A percentile compares a stretch with the other conserved stretches of the same genome.
Conservation (phyloP, 805 yeast species). For the Saccharomycopsis sp. region DNA sequence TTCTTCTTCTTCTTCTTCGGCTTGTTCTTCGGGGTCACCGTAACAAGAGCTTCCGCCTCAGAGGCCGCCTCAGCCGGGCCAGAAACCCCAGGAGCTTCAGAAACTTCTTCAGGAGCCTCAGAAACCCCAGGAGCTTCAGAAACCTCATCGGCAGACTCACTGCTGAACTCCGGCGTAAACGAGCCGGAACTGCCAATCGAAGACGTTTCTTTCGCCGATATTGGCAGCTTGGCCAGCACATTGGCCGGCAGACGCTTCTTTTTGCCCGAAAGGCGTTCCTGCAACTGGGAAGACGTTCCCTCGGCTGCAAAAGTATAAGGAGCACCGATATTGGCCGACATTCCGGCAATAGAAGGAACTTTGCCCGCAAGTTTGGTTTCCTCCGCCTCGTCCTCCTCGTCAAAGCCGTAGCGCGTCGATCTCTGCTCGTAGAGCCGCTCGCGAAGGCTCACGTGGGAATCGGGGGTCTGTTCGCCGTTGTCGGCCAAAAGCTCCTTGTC, state of each 20-base stretch:
- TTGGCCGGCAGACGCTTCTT: background rate
- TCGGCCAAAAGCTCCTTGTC: background rate
- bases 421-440: conserved; percentile 12
- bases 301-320: background rate
- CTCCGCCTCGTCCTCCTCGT: background rate
- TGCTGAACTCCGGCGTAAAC: background rate
- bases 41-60: too few species aligned
- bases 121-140: too few species aligned
- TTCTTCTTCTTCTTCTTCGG: conserved; percentile 2
- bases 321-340: background rate
- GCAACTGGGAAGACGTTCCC: background rate
- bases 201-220: too few species aligned
- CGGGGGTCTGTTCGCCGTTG: conserved; percentile 7
- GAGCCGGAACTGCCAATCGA: too few species aligned
- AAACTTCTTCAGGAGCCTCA: background rate
- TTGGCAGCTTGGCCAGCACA: background rate
- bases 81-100: background rate
- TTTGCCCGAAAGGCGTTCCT: background rate
- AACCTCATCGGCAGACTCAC: too few species aligned
- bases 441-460: conserved; percentile 8
- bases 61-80: background rate
- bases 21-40: too few species aligned
- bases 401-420: conserved; percentile 1
- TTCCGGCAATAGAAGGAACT: conserved; percentile 10
- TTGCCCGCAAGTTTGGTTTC: background rate